Percentiles rank a stretch among this genome's conserved stretches.
phyloP scores from a whole-genome alignment of 352 stramenopile species.

The Phytophthora niederhauseri region DNA sequence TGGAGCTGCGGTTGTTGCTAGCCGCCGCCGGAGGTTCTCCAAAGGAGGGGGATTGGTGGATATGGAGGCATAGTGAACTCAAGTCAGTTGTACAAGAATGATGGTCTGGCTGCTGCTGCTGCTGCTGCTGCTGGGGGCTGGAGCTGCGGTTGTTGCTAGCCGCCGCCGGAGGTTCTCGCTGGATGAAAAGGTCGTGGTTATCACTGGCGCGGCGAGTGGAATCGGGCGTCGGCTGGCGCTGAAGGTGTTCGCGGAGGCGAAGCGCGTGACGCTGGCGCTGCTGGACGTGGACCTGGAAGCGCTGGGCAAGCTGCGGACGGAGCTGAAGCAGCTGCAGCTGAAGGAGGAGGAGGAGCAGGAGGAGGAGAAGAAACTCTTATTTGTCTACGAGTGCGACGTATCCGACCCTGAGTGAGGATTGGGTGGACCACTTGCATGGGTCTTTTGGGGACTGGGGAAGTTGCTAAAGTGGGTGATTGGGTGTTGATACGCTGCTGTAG shows the following conservation, averaged over 20 bases:
- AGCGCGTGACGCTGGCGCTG: conserved; percentile 53
- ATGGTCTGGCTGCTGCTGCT: conserved; percentile 1
- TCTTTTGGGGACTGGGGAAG: neutral
- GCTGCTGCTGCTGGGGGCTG: conserved; percentile 6
- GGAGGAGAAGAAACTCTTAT: conserved; percentile 23
- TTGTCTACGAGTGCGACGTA: conserved; percentile 66
- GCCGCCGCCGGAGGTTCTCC: conserved; percentile 34
- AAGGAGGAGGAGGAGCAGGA: neutral
- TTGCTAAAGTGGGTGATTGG: neutral
- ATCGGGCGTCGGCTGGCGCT: conserved; percentile 56
- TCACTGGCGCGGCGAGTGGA: conserved; percentile 67
- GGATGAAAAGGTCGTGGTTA: conserved; percentile 58
- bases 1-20: conserved; percentile 13
- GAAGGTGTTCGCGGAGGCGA: conserved; percentile 35
- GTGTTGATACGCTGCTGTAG: conserved; percentile 19
- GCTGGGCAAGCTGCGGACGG: conserved; percentile 35
- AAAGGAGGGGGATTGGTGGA: neutral
- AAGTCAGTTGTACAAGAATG: neutral
- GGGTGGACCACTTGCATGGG: neutral
- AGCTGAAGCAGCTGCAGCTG: conserved; percentile 26
- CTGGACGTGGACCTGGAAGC: conserved; percentile 63
- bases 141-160: conserved; percentile 13
- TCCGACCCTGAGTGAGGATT: conserved; percentile 55
- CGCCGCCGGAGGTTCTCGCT: conserved; percentile 40
- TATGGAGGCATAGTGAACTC: neutral